Conservation (phyloP, 768 basidiomycete species). For the Exidia glandulosa region DNA sequence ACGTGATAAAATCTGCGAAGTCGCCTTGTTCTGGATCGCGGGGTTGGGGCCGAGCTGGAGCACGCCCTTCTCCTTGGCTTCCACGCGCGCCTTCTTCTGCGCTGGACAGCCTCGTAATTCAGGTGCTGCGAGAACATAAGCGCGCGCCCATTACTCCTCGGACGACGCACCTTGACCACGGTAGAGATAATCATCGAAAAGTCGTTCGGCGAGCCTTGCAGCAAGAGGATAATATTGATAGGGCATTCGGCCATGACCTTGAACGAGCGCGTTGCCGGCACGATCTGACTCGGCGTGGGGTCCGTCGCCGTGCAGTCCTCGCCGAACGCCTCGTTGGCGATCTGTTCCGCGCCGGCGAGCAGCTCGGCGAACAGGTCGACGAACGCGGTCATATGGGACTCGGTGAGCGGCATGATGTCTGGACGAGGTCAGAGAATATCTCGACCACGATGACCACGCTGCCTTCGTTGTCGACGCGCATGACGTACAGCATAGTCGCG, state of each 20-base stretch:
- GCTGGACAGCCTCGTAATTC: conserved; percentile 59
- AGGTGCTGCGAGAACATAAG: not conserved
- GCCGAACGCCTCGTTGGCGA: conserved; percentile 67
- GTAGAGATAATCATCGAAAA: conserved; percentile 62
- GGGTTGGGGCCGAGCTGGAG: conserved; percentile 77
- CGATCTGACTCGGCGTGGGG: conserved; percentile 40
- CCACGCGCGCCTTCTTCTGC: conserved; percentile 64
- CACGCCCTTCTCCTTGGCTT: conserved; percentile 68
- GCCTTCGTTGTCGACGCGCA: conserved; percentile 91
- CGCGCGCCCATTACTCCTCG: not conserved
- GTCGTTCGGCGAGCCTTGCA: conserved; percentile 69
- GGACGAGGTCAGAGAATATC: conserved; percentile 78
- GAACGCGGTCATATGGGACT: conserved; percentile 68
- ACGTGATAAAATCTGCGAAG: conserved; percentile 79
- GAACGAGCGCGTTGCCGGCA: conserved; percentile 76
- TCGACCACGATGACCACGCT: conserved; percentile 86
- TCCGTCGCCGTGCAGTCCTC: conserved; percentile 26
- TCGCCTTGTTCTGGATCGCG: conserved; percentile 53
- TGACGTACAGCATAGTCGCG: conserved; percentile 68
- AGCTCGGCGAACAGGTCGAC: conserved; percentile 69
- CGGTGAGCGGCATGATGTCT: conserved; percentile 59
- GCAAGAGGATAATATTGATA: conserved; percentile 81
- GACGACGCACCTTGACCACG: conserved; percentile 45
- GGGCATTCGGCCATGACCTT: conserved; percentile 92
- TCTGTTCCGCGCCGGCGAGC: conserved; percentile 57